Percentiles rank a stretch among this genome's conserved stretches.
phyloP scores from a whole-genome alignment of 805 yeast genomes.

The Wickerhamiella siamensis region DNA sequence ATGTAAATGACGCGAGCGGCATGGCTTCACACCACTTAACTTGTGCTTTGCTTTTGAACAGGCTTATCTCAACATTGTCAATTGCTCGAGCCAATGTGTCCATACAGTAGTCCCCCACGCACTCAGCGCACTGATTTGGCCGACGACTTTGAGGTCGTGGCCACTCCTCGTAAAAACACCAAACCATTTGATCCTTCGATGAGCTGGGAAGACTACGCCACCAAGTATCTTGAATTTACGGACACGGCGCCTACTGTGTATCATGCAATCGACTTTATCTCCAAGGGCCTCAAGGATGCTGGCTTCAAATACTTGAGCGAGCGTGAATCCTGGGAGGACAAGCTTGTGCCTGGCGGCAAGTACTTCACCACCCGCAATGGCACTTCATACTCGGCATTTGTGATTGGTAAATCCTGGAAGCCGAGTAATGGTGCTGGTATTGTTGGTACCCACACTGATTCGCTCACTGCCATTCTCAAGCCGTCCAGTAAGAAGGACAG shows the following conservation, averaged over 20 bases:
- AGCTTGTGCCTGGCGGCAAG: slow-evolving; percentile 33
- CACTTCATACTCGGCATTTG: slow-evolving; percentile 54
- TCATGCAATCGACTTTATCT: slow-evolving; percentile 49
- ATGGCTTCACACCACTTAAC: background rate
- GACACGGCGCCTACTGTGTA: slow-evolving; percentile 58
- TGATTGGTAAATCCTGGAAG: slow-evolving; percentile 52
- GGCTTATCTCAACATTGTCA: no score
- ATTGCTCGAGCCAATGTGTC: no score
- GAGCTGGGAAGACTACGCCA: slow-evolving; percentile 19
- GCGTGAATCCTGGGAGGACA: slow-evolving; percentile 38
- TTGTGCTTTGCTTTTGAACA: background rate
- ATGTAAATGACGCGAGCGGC: background rate
- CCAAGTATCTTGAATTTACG: slow-evolving; percentile 53
- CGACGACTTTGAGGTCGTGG: slow-evolving; percentile 20
- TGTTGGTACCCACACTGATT: slow-evolving; percentile 64
- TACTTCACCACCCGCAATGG: slow-evolving; percentile 54
- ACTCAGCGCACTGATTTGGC: slow-evolving; percentile 1
- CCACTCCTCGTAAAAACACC: slow-evolving; percentile 4
- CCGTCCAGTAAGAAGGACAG: slow-evolving; percentile 49
- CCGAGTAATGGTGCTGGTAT: slow-evolving; percentile 49
- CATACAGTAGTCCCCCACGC: slow-evolving; percentile 8
- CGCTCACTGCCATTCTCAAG: slow-evolving; percentile 53
- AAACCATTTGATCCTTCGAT: slow-evolving; percentile 13
- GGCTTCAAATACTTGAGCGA: slow-evolving; percentile 60
- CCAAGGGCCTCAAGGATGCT: slow-evolving; percentile 33